phyloP scores from a whole-genome alignment of 2,329 filamentous ascomycete species.

The Neofusicoccum ribis region DNA sequence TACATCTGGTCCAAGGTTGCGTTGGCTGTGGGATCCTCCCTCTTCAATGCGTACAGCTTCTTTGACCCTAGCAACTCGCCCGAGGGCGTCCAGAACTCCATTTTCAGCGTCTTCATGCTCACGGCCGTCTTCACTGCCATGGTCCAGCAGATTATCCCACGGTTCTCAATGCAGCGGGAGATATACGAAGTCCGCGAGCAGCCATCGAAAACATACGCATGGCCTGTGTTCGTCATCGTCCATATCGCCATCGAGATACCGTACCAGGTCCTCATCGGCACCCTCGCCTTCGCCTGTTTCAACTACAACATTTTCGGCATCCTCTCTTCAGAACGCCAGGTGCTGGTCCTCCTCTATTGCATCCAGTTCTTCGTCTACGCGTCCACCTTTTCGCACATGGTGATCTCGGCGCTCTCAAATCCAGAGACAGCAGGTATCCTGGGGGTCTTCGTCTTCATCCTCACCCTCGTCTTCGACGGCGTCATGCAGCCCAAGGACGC shows the following conservation, averaged over 20 bases:
- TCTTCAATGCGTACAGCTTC: constrained; percentile 29
- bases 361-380: constrained; percentile 70
- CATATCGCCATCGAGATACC: constrained; percentile 73
- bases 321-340: constrained; percentile 57
- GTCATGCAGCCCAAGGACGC: no score
- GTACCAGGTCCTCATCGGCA: constrained; percentile 61
- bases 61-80: constrained; percentile 37
- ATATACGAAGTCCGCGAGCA: constrained; percentile 62
- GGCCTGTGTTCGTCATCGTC: constrained; percentile 70
- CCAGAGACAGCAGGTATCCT: no score
- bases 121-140: constrained; percentile 46
- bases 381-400: constrained; percentile 71
- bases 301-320: constrained; percentile 58
- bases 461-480: no score
- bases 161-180: constrained; percentile 59
- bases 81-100: constrained; percentile 47
- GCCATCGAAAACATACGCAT: constrained; percentile 71
- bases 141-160: constrained; percentile 60
- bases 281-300: constrained; percentile 65
- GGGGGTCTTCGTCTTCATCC: no score
- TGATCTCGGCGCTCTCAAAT: constrained; percentile 46
- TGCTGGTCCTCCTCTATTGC: constrained; percentile 64
- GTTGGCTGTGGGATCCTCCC: no score
- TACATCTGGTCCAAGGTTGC: no score
- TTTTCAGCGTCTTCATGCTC: constrained; percentile 55